Evolutionary conservation across 2,329 filamentous ascomycete genomes (phyloP).

Genomic region (Truncatella angustata): DNA sequence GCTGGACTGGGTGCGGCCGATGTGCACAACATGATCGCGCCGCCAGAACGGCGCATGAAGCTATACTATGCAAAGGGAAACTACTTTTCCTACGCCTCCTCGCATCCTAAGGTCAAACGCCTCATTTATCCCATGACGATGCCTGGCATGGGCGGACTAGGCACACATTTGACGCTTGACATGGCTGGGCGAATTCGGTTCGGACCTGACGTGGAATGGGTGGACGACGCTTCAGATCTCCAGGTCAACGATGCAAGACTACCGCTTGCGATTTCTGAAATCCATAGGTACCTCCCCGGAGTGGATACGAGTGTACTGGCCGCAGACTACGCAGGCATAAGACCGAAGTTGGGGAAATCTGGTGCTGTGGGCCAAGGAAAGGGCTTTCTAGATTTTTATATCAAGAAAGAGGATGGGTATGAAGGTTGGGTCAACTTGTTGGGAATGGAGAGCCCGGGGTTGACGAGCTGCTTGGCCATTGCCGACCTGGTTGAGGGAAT

Average conservation of each 20-base stretch:
- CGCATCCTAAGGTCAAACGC: constrained; percentile 61
- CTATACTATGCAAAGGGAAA: constrained; percentile 90
- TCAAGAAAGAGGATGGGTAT: constrained; percentile 73
- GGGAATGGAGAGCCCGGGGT: constrained; percentile 88
- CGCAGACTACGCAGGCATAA: constrained; percentile 87
- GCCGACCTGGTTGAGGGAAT: constrained; percentile 67
- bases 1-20: constrained; percentile 76
- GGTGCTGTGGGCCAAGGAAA: constrained; percentile 61
- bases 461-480: constrained; percentile 86
- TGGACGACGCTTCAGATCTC: constrained; percentile 69
- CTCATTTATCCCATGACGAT: constrained; percentile 87
- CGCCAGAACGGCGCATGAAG: constrained; percentile 49
- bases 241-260: constrained; percentile 63
- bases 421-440: constrained; percentile 84
- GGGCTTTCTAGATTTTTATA: constrained; percentile 81
- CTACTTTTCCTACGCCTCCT: constrained; percentile 81
- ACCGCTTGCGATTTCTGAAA: constrained; percentile 67
- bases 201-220: constrained; percentile 95
- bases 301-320: constrained; percentile 65
- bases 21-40: constrained; percentile 80
- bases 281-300: constrained; percentile 73
- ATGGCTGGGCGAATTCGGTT: constrained; percentile 82
- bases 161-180: constrained; percentile 92
- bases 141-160: constrained; percentile 78
- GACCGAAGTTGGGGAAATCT: constrained; percentile 72